Evolutionary conservation across 164 flowering plant species (phyloP).

Genomic region (Pachysandra terminalis): DNA sequence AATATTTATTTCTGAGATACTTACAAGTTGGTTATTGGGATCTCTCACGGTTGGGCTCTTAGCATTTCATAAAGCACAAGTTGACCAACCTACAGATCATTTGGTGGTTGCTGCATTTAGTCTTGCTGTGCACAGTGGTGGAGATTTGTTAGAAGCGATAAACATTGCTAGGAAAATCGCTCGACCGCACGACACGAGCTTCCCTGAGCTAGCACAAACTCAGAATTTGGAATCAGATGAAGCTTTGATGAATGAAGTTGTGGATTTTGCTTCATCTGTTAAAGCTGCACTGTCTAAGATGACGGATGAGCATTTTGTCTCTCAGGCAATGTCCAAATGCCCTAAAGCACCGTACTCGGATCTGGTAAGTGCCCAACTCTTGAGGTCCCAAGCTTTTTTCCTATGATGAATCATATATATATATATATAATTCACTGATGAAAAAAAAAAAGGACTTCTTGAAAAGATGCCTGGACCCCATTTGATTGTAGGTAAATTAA

Average conservation of each 20-base stretch:
- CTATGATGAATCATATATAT: too few species aligned
- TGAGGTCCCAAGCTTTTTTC: neutral
- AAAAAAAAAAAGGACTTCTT: too few species aligned
- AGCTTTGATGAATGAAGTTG: slow-evolving; percentile 44
- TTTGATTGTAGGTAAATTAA: too few species aligned
- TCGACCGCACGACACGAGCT: slow-evolving; percentile 40
- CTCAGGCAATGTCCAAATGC: slow-evolving; percentile 67
- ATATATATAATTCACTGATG: too few species aligned
- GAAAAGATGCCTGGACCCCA: too few species aligned
- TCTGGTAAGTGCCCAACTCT: slow-evolving; percentile 45
- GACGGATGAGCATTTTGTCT: slow-evolving; percentile 67
- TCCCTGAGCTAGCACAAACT: slow-evolving; percentile 49
- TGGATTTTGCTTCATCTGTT: slow-evolving; percentile 62
- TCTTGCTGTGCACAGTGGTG: slow-evolving; percentile 79
- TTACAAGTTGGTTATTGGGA: neutral
- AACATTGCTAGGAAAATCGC: slow-evolving; percentile 55
- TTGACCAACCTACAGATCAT: slow-evolving; percentile 62
- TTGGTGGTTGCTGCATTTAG: slow-evolving; percentile 68
- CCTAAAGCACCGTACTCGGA: slow-evolving; percentile 84
- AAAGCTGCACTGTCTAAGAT: slow-evolving; percentile 44
- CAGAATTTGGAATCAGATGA: slow-evolving; percentile 24
- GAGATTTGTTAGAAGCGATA: slow-evolving; percentile 65
- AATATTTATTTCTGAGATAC: too few species aligned
- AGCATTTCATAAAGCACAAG: slow-evolving; percentile 76
- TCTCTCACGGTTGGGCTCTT: slow-evolving; percentile 65